Conservation (phyloP, 768 basidiomycete species). For the Boletus tylopilopsis region DNA sequence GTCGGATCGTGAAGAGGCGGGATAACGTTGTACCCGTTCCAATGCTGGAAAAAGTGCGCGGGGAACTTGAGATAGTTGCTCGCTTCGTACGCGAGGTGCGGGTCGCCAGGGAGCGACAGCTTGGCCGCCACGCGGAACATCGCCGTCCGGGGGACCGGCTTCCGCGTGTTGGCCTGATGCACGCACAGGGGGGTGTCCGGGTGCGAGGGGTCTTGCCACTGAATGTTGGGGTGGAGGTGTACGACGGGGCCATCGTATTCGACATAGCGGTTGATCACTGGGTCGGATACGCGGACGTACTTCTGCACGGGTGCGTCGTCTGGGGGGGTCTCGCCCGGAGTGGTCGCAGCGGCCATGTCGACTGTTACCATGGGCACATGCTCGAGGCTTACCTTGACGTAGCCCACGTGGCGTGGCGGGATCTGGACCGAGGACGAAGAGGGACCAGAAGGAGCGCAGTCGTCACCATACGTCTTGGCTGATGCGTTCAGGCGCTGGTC, state of each 20-base stretch:
- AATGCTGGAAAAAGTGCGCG: slow-evolving; percentile 27
- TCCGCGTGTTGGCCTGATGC: slow-evolving; percentile 1
- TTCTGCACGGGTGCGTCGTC: neutral
- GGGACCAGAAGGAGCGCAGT: neutral
- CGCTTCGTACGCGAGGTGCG: slow-evolving; percentile 32
- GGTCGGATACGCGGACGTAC: neutral
- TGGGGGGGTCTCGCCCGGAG: neutral
- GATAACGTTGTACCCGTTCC: slow-evolving; percentile 23
- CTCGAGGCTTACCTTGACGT: neutral
- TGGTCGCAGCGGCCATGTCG: neutral
- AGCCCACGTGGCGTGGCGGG: slow-evolving; percentile 6
- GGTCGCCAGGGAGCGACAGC: slow-evolving; percentile 34
- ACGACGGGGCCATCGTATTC: slow-evolving; percentile 2
- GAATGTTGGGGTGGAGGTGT: slow-evolving; percentile 7
- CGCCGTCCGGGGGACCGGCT: slow-evolving; percentile 27
- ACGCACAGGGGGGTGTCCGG: slow-evolving; percentile 11
- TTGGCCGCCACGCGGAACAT: slow-evolving; percentile 42
- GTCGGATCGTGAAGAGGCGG: slow-evolving; percentile 39
- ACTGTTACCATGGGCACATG: neutral
- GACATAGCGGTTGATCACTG: neutral
- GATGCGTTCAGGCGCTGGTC: neutral
- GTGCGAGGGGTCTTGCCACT: slow-evolving; percentile 18
- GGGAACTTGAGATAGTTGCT: slow-evolving; percentile 25
- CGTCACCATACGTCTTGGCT: neutral
- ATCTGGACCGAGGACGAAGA: slow-evolving; percentile 1